These are phyloP conservation scores for Tylopilus sp. DNA, from an alignment of 1,284 basidiomycete species.

Conservation along the genomic window DNA sequence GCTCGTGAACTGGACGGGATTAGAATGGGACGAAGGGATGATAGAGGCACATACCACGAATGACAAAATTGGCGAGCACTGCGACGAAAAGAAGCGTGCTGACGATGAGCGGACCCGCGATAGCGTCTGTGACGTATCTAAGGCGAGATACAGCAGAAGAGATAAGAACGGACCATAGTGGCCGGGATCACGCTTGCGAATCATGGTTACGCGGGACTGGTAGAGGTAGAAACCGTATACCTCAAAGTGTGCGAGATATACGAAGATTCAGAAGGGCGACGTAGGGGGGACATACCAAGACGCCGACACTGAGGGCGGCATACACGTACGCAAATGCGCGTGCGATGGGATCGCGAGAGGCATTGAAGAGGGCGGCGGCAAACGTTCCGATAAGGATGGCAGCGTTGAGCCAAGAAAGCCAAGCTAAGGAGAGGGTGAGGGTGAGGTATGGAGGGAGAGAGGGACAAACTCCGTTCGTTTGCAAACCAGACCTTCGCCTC, in stretches of 20 bases:
- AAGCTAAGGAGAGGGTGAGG: conserved; percentile 49
- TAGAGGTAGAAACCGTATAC: conserved; percentile 87
- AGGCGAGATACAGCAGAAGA: background rate
- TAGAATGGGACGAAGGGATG: background rate
- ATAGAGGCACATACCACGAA: conserved; percentile 57
- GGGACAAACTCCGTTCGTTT: conserved; percentile 82
- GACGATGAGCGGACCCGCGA: conserved; percentile 78
- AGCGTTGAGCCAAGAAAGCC: conserved; percentile 89
- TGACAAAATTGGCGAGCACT: conserved; percentile 81
- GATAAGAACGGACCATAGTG: conserved; percentile 70
- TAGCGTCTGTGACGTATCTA: conserved; percentile 54
- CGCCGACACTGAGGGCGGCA: conserved; percentile 69
- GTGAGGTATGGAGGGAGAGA: background rate
- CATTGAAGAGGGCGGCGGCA: conserved; percentile 85
- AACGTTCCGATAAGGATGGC: conserved; percentile 84
- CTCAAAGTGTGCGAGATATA: conserved; percentile 35
- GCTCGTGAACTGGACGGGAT: conserved; percentile 33
- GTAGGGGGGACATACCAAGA: conserved; percentile 46
- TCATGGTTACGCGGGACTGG: conserved; percentile 87
- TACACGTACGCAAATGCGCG: conserved; percentile 83
- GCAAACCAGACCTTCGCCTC: conserved; percentile 99
- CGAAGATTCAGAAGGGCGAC: conserved; percentile 8
- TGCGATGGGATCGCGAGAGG: conserved; percentile 72
- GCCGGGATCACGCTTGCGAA: conserved; percentile 86
- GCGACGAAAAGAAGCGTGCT: conserved; percentile 80